These are phyloP conservation scores for Claviceps pazoutovae DNA, from an alignment of 2,329 filamentous ascomycete genomes.

Conservation along the genomic window DNA sequence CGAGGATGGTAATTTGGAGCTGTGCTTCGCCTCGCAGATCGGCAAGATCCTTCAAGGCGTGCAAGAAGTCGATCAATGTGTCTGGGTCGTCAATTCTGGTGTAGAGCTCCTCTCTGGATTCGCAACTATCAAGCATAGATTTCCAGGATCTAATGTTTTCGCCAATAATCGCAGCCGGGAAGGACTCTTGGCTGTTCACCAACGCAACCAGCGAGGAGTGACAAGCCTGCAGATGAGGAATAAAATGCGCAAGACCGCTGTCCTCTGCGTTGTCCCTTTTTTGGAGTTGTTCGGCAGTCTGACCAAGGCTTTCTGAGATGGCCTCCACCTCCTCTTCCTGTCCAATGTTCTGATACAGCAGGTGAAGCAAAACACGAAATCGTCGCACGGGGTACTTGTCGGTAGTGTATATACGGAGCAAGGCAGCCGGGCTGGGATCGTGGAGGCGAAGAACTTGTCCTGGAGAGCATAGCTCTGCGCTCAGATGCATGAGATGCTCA, in stretches of 20 bases:
- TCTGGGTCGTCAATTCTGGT: conserved; percentile 34
- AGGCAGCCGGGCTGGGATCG: conserved; percentile 30
- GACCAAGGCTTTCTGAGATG: conserved; percentile 26
- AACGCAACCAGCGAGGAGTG: conserved; percentile 31
- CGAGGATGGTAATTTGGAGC: conserved; percentile 31
- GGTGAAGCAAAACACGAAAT: conserved; percentile 34
- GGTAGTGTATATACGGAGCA: conserved; percentile 35
- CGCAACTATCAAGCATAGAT: conserved; percentile 23
- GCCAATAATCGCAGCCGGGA: conserved; percentile 19
- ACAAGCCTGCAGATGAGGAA: conserved; percentile 34
- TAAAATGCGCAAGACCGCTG: conserved; percentile 25
- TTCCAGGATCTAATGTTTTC: conserved; percentile 31
- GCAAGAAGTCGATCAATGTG: conserved; percentile 34
- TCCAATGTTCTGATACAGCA: conserved; percentile 36
- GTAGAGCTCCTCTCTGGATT: conserved; percentile 27
- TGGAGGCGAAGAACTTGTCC: conserved; percentile 25
- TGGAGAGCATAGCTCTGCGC: conserved; percentile 22
- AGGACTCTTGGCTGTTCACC: conserved; percentile 19
- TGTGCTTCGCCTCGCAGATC: conserved; percentile 35
- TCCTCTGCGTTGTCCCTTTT: conserved; percentile 31
- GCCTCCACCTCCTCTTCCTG: conserved; percentile 24
- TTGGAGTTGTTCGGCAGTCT: conserved; percentile 22
- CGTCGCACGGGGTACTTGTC: conserved; percentile 39
- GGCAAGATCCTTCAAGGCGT: conserved; percentile 36
- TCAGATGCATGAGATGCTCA: conserved; percentile 44